phyloP scores from a whole-genome alignment of 169 alveolate species.

The Cryptosporidium parvum region DNA sequence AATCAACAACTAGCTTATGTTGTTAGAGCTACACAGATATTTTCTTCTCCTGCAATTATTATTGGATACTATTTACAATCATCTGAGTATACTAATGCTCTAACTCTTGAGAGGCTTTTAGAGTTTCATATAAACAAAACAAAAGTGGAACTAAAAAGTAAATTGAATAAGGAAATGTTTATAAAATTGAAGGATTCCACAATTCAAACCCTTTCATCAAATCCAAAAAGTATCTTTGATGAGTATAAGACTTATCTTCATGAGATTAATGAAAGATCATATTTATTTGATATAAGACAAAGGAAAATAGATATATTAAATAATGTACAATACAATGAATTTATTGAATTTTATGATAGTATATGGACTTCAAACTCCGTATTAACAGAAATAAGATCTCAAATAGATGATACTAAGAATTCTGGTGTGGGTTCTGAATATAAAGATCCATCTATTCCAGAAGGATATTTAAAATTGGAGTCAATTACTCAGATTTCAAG shows the following conservation, averaged over 20 bases:
- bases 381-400: conserved; percentile 62
- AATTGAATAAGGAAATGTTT: conserved; percentile 16
- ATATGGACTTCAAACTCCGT: conserved; percentile 33
- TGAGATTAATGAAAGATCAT: conserved; percentile 61
- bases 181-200: conserved; percentile 40
- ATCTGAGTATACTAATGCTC: conserved; percentile 62
- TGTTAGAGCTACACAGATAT: conserved; percentile 48
- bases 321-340: conserved; percentile 12
- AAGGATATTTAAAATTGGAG: conserved; percentile 3
- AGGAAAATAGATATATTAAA: conserved; percentile 44
- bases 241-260: conserved; percentile 51
- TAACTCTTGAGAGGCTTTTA: conserved; percentile 39
- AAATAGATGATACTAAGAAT: conserved; percentile 20
- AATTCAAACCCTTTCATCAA: conserved; percentile 48
- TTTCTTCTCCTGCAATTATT: conserved; percentile 50
- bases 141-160: background rate
- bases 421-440: background rate
- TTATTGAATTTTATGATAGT: conserved; percentile 64
- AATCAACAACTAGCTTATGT: conserved; percentile 56
- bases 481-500: conserved; percentile 29
- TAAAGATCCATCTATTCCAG: conserved; percentile 23
- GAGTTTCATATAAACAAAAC: conserved; percentile 40
- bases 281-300: conserved; percentile 34
- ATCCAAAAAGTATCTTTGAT: conserved; percentile 67
- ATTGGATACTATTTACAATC: conserved; percentile 68